Percentiles rank a stretch among this genome's conserved stretches.
Evolutionary conservation across 2,329 filamentous ascomycete species (phyloP).

Genomic region (Stemphylium lycopersici): DNA sequence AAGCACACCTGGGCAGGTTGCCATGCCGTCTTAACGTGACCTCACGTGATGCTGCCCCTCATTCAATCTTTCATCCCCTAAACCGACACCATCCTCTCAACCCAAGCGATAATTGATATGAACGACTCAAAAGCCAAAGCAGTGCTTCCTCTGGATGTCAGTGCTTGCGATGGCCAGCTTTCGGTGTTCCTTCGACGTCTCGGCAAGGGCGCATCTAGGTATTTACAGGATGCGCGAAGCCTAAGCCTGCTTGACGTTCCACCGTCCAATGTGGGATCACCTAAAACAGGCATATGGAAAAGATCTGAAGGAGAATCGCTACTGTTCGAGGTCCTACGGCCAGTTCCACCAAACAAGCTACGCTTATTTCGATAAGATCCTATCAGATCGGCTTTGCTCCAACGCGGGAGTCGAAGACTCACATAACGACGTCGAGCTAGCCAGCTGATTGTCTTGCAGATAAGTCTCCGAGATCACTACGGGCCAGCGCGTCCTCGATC

Average conservation of each 20-base stretch:
- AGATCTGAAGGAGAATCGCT: background rate
- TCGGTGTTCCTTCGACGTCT: constrained; percentile 5
- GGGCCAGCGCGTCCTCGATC: background rate
- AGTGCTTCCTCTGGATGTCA: background rate
- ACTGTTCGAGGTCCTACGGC: constrained; percentile 1
- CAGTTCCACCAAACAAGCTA: constrained; percentile 8
- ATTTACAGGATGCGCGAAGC: constrained; percentile 4
- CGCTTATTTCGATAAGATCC: constrained; percentile 7
- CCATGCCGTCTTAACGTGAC: no score
- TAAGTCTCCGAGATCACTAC: background rate
- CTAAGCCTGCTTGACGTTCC: constrained; percentile 9
- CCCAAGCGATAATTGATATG: no score
- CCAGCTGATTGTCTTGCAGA: background rate
- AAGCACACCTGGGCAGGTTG: no score
- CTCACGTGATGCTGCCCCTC: no score
- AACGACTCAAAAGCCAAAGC: no score
- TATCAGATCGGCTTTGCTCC: background rate
- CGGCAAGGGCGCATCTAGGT: constrained; percentile 1
- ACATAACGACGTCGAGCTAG: background rate
- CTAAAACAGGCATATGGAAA: background rate
- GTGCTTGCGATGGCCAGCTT: background rate
- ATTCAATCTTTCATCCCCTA: no score
- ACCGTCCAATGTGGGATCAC: background rate
- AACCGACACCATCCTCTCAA: no score
- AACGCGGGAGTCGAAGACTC: background rate